These are phyloP conservation scores for Ceratocystis harringtonii DNA, from an alignment of 2,329 filamentous ascomycete genomes.

Conservation along the genomic window DNA sequence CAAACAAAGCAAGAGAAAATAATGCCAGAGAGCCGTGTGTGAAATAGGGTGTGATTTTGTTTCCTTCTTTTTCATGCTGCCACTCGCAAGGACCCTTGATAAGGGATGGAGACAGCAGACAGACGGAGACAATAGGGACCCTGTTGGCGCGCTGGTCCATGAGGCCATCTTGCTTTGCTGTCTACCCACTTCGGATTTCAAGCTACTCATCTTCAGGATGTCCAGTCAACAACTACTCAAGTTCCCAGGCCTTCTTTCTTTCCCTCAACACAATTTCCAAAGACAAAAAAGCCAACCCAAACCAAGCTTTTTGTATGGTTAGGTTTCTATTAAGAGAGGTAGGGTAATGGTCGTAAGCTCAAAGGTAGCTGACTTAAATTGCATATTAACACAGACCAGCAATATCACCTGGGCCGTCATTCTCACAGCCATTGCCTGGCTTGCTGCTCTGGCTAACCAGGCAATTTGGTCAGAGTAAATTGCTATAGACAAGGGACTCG, in stretches of 20 bases:
- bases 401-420: background rate
- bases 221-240: background rate
- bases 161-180: too few species aligned
- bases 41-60: background rate
- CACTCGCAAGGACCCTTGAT: background rate
- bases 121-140: background rate
- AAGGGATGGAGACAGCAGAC: background rate
- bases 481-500: background rate
- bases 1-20: background rate
- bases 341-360: background rate
- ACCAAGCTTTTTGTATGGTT: background rate
- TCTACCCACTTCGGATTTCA: too few species aligned
- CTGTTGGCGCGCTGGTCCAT: too few species aligned
- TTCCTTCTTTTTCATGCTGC: background rate
- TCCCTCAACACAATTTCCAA: background rate
- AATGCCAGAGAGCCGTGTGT: background rate
- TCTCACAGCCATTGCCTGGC: background rate
- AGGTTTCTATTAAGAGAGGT: background rate
- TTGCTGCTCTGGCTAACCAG: background rate
- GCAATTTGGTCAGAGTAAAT: background rate
- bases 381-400: background rate
- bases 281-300: background rate
- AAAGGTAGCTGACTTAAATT: background rate
- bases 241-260: background rate
- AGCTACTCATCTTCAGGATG: background rate